Evolutionary conservation across 1,139 yeast genomes (phyloP).

Genomic region (Suhomyces anneliseae): DNA sequence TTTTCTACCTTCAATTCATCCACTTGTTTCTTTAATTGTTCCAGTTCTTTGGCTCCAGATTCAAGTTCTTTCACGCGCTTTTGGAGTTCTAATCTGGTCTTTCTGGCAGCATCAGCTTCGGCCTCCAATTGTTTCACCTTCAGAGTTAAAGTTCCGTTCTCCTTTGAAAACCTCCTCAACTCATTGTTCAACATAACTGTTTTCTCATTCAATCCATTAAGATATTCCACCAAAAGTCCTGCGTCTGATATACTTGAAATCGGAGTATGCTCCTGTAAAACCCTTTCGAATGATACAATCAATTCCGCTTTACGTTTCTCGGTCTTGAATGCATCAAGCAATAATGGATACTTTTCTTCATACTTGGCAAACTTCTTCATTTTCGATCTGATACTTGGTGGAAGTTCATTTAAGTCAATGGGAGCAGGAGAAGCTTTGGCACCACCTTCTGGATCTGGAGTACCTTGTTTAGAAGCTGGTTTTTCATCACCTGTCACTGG

Average conservation of each 20-base stretch:
- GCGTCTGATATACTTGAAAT: conserved; percentile 72
- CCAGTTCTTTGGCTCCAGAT: conserved; percentile 18
- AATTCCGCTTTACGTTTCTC: conserved; percentile 72
- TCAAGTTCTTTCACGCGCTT: conserved; percentile 1
- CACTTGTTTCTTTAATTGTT: conserved; percentile 5
- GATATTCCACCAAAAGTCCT: conserved; percentile 65
- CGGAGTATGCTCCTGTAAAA: conserved; percentile 80
- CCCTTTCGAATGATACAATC: conserved; percentile 65
- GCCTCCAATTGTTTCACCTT: conserved; percentile 11
- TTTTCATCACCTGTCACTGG: conserved; percentile 2
- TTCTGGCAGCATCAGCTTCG: neutral
- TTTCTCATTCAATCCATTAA: conserved; percentile 63
- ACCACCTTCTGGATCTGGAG: conserved; percentile 5
- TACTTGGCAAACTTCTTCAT: conserved; percentile 79
- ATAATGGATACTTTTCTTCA: conserved; percentile 82
- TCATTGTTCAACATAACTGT: conserved; percentile 59
- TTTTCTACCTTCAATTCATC: conserved; percentile 14
- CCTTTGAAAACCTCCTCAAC: conserved; percentile 31
- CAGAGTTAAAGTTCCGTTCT: conserved; percentile 13
- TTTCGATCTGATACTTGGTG: conserved; percentile 58
- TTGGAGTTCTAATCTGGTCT: conserved; percentile 2
- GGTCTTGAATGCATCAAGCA: conserved; percentile 78
- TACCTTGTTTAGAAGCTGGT: neutral
- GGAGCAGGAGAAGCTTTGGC: neutral
- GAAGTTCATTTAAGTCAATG: conserved; percentile 40